These are phyloP conservation scores for Colletotrichum tabaci DNA, from an alignment of 2,329 filamentous ascomycete species.

Conservation along the genomic window DNA sequence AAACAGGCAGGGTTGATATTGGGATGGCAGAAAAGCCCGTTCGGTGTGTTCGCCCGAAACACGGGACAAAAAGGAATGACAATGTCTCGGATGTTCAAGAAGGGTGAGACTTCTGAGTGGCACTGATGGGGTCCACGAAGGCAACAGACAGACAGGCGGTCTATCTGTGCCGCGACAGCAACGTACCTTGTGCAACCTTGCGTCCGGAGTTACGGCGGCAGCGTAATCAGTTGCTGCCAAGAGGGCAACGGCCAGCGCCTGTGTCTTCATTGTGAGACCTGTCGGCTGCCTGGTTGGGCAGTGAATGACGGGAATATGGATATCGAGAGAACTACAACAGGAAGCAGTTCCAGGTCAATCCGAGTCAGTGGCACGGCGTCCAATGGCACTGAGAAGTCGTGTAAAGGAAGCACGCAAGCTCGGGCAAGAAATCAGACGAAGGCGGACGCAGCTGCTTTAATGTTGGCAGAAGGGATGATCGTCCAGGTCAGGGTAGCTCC, in stretches of 20 bases:
- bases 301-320: neutral
- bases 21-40: neutral
- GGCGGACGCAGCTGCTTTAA: constrained; percentile 34
- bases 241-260: constrained; percentile 30
- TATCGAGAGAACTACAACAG: neutral
- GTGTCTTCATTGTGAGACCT: constrained; percentile 26
- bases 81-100: neutral
- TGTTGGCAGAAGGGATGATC: constrained; percentile 23
- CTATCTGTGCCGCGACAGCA: constrained; percentile 1
- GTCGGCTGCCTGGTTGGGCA: neutral
- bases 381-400: constrained; percentile 10
- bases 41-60: neutral
- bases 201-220: constrained; percentile 12
- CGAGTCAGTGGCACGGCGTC: constrained; percentile 12
- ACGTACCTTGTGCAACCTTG: constrained; percentile 37
- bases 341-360: neutral
- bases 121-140: neutral
- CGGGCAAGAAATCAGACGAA: neutral
- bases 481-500: constrained; percentile 20
- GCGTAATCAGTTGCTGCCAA: constrained; percentile 30
- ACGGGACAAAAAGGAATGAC: neutral
- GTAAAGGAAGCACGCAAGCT: constrained; percentile 14
- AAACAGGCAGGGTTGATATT: neutral
- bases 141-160: neutral
- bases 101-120: neutral